These are phyloP conservation scores for Westerdykella aurantiaca DNA, from an alignment of 2,329 filamentous ascomycete genomes.

Conservation along the genomic window DNA sequence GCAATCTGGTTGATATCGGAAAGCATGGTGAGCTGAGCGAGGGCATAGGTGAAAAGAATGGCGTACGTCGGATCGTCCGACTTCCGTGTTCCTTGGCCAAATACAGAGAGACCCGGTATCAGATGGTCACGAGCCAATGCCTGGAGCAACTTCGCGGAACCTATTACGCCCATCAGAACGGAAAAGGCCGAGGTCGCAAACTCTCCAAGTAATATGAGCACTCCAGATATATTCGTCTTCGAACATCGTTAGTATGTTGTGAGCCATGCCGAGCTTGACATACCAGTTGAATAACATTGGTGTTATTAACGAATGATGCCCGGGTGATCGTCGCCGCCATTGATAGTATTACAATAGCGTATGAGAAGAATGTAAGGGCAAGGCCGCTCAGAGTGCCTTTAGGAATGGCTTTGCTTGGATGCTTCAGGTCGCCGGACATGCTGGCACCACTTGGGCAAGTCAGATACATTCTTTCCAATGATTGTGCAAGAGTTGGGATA, in stretches of 20 bases:
- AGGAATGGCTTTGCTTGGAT: constrained; percentile 78
- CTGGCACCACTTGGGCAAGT: constrained; percentile 61
- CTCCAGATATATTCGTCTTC: constrained; percentile 66
- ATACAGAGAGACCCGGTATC: constrained; percentile 67
- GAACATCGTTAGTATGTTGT: neutral
- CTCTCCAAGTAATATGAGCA: constrained; percentile 72
- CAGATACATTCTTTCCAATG: neutral
- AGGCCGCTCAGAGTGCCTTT: constrained; percentile 71
- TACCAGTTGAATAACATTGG: constrained; percentile 72
- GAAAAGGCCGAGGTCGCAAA: constrained; percentile 81
- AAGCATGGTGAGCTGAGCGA: constrained; percentile 74
- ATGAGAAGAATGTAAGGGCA: constrained; percentile 67
- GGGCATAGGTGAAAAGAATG: constrained; percentile 66
- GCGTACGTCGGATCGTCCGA: constrained; percentile 71
- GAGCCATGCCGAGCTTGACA: constrained; percentile 14
- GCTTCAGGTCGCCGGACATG: constrained; percentile 81
- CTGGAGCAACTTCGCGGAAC: constrained; percentile 77
- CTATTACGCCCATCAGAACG: constrained; percentile 79
- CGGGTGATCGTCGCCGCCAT: constrained; percentile 73
- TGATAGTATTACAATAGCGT: constrained; percentile 69
- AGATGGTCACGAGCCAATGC: constrained; percentile 74
- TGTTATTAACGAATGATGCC: constrained; percentile 64
- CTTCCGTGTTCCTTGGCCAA: constrained; percentile 66
- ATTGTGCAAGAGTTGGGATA: neutral
- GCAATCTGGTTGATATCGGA: constrained; percentile 84